Percentiles rank a stretch among this genome's conserved stretches.
Evolutionary conservation across 1,284 basidiomycete species (phyloP).

Genomic region (Coniferiporia sulphurascens): DNA sequence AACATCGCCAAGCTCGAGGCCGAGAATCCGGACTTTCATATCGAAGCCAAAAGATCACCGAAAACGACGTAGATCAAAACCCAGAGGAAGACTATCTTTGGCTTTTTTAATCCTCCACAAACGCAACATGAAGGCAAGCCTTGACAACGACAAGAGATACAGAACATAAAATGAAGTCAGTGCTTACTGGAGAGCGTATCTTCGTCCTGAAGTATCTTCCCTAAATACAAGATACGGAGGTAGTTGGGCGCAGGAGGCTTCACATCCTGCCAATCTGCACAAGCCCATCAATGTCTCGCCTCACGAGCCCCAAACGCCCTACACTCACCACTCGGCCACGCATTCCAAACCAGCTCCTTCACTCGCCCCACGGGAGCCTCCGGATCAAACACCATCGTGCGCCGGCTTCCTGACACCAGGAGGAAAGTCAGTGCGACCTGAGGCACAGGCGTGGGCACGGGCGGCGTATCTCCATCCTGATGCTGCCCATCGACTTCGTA

Average conservation of each 20-base stretch:
- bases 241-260: slow-evolving; percentile 76
- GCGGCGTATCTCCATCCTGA: background rate
- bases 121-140: background rate
- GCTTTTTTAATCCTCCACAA: too few relatives aligned
- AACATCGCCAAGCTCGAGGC: background rate
- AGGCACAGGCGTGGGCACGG: slow-evolving; percentile 32
- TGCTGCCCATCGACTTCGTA: background rate
- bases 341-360: slow-evolving; percentile 82
- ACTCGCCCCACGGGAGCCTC: slow-evolving; percentile 74
- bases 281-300: background rate
- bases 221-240: slow-evolving; percentile 74
- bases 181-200: slow-evolving; percentile 61
- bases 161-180: background rate
- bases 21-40: background rate
- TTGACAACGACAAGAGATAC: background rate
- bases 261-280: slow-evolving; percentile 73
- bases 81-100: background rate
- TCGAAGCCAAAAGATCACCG: background rate
- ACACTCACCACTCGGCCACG: slow-evolving; percentile 73
- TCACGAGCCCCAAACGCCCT: background rate
- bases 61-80: background rate
- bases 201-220: slow-evolving; percentile 81
- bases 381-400: slow-evolving; percentile 76
- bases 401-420: slow-evolving; percentile 66
- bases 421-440: slow-evolving; percentile 73